phyloP scores from a whole-genome alignment of 2,329 filamentous ascomycete species.

The Sodiomyces alkalinus region DNA sequence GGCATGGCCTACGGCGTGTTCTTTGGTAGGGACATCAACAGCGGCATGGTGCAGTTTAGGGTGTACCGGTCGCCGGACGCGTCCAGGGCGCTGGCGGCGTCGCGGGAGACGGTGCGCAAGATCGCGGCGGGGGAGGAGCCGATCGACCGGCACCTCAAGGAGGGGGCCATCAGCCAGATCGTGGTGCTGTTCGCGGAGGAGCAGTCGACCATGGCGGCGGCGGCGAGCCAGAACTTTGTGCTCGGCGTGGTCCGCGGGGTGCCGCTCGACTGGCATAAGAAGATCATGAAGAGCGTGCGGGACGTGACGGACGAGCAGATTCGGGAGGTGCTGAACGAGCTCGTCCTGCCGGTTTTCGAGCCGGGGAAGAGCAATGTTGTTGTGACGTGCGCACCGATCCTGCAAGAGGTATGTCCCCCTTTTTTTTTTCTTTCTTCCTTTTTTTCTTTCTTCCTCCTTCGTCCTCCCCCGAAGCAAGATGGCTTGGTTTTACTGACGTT shows the following conservation, averaged over 20 bases:
- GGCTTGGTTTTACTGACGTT: slow-evolving; percentile 2
- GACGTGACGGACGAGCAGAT: slow-evolving; percentile 65
- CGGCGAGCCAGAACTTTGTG: slow-evolving; percentile 72
- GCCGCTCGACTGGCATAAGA: slow-evolving; percentile 61
- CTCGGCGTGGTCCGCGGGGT: slow-evolving; percentile 65
- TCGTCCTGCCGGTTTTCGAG: slow-evolving; percentile 68
- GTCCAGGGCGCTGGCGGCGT: slow-evolving; percentile 69
- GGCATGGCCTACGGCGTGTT: slow-evolving; percentile 82
- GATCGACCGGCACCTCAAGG: slow-evolving; percentile 70
- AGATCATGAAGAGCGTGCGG: slow-evolving; percentile 62
- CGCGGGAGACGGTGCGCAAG: slow-evolving; percentile 57
- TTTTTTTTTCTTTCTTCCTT: slow-evolving; percentile 1
- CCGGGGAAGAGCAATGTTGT: slow-evolving; percentile 72
- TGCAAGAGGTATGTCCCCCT: slow-evolving; percentile 56
- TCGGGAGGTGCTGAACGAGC: slow-evolving; percentile 53
- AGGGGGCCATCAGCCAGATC: slow-evolving; percentile 81
- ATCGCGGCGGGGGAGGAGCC: slow-evolving; percentile 55
- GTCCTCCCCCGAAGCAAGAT: no score
- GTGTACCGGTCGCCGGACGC: slow-evolving; percentile 86
- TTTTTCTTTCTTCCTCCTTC: neutral
- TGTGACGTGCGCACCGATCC: slow-evolving; percentile 72
- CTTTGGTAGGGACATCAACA: slow-evolving; percentile 64
- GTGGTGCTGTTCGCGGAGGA: slow-evolving; percentile 79
- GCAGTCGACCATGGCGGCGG: slow-evolving; percentile 69
- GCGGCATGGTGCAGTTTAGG: slow-evolving; percentile 66